Evolutionary conservation across 2,329 filamentous ascomycete species (phyloP).

Genomic region (Colletotrichum sp.): DNA sequence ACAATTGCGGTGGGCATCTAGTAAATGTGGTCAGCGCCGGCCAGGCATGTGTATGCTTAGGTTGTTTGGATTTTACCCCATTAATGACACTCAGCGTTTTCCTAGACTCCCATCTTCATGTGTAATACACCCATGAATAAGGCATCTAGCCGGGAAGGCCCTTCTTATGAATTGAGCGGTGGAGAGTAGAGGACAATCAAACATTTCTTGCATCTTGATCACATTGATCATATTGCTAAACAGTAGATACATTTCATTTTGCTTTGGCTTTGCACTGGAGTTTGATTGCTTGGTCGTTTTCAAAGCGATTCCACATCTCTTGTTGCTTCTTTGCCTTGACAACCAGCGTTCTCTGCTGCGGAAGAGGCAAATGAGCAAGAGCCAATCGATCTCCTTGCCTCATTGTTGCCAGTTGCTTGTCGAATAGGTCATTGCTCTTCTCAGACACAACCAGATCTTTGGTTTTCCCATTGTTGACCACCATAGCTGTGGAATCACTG

Average conservation of each 20-base stretch:
- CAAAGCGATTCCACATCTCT: slow-evolving; percentile 24
- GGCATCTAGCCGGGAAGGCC: not conserved
- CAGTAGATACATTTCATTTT: not conserved
- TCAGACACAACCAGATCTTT: not conserved
- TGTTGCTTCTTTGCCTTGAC: slow-evolving; percentile 31
- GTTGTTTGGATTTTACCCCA: not conserved
- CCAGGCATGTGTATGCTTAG: not conserved
- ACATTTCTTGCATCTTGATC: not conserved
- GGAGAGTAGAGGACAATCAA: not conserved
- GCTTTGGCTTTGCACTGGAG: slow-evolving; percentile 4
- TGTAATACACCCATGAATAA: not conserved
- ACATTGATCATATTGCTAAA: not conserved
- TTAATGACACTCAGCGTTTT: not conserved
- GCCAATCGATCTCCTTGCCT: slow-evolving; percentile 27
- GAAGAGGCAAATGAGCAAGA: slow-evolving; percentile 29
- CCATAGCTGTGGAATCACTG: not conserved
- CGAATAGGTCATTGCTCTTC: slow-evolving; percentile 5
- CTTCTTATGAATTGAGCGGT: not conserved
- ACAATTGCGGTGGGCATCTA: not conserved
- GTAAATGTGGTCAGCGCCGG: not conserved
- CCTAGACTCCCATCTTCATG: not conserved
- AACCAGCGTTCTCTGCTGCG: slow-evolving; percentile 31
- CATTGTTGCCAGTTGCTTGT: slow-evolving; percentile 28
- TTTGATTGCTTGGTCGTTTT: slow-evolving; percentile 21
- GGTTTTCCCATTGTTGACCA: not conserved